Evolutionary conservation across 169 alveolate genomes (phyloP).

Genomic region (Cryptosporidium andersoni): DNA sequence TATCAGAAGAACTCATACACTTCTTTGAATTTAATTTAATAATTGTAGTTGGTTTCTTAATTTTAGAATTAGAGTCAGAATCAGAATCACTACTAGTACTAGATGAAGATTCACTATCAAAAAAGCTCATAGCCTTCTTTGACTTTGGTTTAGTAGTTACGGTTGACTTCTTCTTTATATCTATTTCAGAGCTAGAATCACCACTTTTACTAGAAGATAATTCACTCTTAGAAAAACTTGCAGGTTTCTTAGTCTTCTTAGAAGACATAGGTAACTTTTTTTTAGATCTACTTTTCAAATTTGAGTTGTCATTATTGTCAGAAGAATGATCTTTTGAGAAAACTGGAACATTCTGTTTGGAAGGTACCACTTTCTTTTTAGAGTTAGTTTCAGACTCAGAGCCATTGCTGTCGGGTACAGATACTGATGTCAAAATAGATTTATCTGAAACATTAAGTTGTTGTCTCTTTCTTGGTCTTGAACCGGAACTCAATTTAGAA

Average conservation of each 20-base stretch:
- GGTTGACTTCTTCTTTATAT: not conserved
- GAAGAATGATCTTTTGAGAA: too few species aligned
- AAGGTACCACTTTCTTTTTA: not conserved
- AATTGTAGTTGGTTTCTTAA: not conserved
- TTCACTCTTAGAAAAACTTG: not conserved
- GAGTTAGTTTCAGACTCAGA: conserved; percentile 13
- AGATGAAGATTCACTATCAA: conserved; percentile 1
- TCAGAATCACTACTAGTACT: not conserved
- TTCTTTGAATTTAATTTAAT: too few species aligned
- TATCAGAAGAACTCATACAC: too few species aligned
- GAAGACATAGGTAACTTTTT: too few species aligned
- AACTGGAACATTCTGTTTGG: not conserved
- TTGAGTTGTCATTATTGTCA: too few species aligned
- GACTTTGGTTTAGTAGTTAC: not conserved
- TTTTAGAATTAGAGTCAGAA: not conserved
- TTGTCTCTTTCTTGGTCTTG: not conserved
- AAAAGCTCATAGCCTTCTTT: not conserved
- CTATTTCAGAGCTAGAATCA: conserved; percentile 11
- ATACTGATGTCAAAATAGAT: not conserved
- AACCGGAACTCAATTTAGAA: too few species aligned
- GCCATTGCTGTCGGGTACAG: conserved; percentile 19
- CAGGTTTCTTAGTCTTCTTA: not conserved
- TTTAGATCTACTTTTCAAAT: not conserved
- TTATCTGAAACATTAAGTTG: not conserved
- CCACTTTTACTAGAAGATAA: conserved; percentile 1